Evolutionary conservation across 305 asterid species (phyloP), one percentile per base, ranked within the genome.

Genomic region (Nicotiana rustica): DNA sequence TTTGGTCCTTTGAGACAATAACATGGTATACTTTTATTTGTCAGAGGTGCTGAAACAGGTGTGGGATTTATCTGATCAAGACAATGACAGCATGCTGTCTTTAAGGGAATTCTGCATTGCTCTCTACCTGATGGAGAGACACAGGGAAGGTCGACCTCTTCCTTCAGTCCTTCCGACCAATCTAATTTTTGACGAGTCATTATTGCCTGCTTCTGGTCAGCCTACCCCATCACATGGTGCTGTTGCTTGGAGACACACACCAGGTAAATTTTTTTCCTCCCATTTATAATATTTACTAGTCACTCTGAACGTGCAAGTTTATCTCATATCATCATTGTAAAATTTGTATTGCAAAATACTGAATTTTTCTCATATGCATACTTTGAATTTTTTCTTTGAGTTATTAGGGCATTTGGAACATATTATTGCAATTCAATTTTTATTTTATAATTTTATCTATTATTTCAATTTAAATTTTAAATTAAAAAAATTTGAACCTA

Each of bases 51-150:
- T 96, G 88, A 96, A 78, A 92, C 96, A 92, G 95, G 97, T 96
- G 38, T 96, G 98, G 98, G 98, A 96, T 88, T 90, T 96, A 85
- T 92, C 99, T 69, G 98, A 96, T 88, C 98, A 94, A 92, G 99
- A 96, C 89, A 90, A 94, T 61, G 99, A 96, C 81, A 92, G 98
- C 86, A 94, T 91, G 98, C 97, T 96, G 79, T 93, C 99, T 84
- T 85, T 92, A 87, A 90, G 90, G 85, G 99, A 96, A 89, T 96
- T 96, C 84, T 94, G 99, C 83, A 79, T 94, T 88, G 96, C 98
- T 78, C 97, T 96, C 85, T 96, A 96, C 88, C 90, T 96, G 89
- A 93, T 96, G 98, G 99, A 96, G 84, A 92, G 98, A 41, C 92
- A 79, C 82, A 90, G 98, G 86, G 99, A 96, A 85, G 99, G 99